Base-by-base conservation (phyloP, 208 protist species). In the Crithidia expoeki region DNA sequence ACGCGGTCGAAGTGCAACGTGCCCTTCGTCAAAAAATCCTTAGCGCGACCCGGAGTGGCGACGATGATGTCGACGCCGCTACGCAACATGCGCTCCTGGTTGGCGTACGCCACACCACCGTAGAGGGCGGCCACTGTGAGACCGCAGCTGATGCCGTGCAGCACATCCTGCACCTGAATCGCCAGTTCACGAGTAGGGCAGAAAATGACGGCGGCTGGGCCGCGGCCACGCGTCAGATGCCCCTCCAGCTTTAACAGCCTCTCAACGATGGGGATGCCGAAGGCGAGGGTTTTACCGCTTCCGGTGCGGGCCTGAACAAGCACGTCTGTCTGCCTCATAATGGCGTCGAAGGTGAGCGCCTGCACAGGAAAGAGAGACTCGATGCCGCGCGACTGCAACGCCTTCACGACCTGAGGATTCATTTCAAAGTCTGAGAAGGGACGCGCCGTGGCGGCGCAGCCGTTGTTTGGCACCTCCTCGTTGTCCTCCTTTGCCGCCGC, bases 31-130 rank as follows among this genome's bases (percentile, higher is more conserved):
- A 99, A 93, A 64, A 99, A 98, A 62, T 99, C 98, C 80, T 99
- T 93, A n/a, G 99, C 90, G 47, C 98, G 84, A 16, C 99, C 99
- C 4, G 99, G 98, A 12, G 99, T 99, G 49, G 94, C 97, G 36
- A 99, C 96, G 11, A 99, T 76, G 53, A 99, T 95, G 80, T 99
- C 99, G 72, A 99, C 98, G 11, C 99, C 99, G 51, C 94, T 97
- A 34, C 86, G 82, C 4, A 99, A 80, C 32, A 85, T 79, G 28
- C 93, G 88, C 67, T 96, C 84, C 83, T 99, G 98, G 38, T 81
- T 82, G 21, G 87, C 88, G 76, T 97, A 96, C 51, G 95, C 94
- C 0, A 98, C 89, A n/a, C 97, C 97, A 44, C 97, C 97, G 65
- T 98, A 97, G 11, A 98, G 84, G 0, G 90, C 78, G 25, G 84